Percentiles rank a stretch among this genome's conserved stretches.
phyloP scores from a whole-genome alignment of 495 filamentous ascomycete species.

The Aeminium ludgeri region DNA sequence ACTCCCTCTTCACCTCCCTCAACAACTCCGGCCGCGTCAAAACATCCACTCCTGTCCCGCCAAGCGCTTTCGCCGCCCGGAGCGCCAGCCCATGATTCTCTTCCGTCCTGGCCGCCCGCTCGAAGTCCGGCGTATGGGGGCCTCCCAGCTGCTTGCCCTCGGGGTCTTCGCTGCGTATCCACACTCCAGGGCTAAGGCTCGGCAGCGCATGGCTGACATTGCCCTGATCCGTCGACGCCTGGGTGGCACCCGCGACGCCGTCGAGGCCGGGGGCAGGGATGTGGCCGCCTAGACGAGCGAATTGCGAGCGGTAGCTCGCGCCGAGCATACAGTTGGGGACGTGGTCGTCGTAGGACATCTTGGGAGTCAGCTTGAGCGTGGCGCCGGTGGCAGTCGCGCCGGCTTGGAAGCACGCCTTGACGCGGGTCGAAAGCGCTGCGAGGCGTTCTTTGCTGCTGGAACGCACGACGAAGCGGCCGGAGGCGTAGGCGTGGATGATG shows the following conservation, averaged over 20 bases:
- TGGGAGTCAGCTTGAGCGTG: constrained; percentile 29
- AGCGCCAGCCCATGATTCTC: constrained; percentile 35
- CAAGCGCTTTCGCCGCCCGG: constrained; percentile 39
- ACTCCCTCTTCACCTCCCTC: constrained; percentile 23
- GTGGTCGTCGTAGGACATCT: constrained; percentile 40
- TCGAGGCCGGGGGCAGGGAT: constrained; percentile 34
- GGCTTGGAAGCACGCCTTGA: constrained; percentile 41
- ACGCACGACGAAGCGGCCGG: constrained; percentile 14
- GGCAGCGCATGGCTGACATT: constrained; percentile 50
- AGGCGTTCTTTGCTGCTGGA: constrained; percentile 5
- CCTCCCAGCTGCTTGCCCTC: constrained; percentile 13
- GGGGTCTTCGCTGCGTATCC: constrained; percentile 25
- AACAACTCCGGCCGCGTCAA: constrained; percentile 30
- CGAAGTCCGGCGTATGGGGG: constrained; percentile 44
- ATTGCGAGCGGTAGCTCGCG: constrained; percentile 2
- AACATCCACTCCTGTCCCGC: constrained; percentile 38
- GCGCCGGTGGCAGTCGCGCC: constrained; percentile 46
- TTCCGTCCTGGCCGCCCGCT: constrained; percentile 36
- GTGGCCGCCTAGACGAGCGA: constrained; percentile 23
- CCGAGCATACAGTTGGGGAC: constrained; percentile 42
- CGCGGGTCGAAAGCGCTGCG: constrained; percentile 32
- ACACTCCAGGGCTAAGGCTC: constrained; percentile 41
- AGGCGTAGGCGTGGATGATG: constrained; percentile 40
- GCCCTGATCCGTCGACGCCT: constrained; percentile 35
- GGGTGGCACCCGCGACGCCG: constrained; percentile 30